Conservation (phyloP, 2,329 filamentous ascomycete genomes). For the Trichoderma sp. region DNA sequence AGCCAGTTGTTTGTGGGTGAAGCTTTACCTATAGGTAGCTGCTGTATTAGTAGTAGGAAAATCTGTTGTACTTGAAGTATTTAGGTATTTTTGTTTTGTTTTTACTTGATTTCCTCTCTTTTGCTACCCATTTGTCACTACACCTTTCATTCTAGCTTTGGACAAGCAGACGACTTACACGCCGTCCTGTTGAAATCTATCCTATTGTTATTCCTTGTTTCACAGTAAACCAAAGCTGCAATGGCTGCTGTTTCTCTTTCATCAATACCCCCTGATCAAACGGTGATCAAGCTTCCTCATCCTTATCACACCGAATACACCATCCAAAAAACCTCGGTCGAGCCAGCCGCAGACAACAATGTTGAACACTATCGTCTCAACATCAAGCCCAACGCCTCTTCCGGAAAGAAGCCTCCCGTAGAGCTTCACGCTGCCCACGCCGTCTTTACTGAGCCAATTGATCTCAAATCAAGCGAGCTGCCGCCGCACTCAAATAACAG, state of each 20-base stretch:
- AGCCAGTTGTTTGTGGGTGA: background rate
- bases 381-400: slow-evolving; percentile 28
- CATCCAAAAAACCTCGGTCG: slow-evolving; percentile 33
- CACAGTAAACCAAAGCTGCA: background rate
- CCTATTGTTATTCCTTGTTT: background rate
- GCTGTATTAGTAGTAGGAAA: background rate
- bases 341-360: background rate
- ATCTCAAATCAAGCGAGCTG: slow-evolving; percentile 50
- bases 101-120: background rate
- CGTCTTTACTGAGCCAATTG: slow-evolving; percentile 46
- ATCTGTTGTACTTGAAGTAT: background rate
- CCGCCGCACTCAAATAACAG: slow-evolving; percentile 54
- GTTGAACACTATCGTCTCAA: slow-evolving; percentile 37
- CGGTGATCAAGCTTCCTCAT: slow-evolving; percentile 48
- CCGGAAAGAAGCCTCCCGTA: slow-evolving; percentile 30
- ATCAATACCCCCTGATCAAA: slow-evolving; percentile 35
- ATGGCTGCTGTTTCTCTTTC: slow-evolving; percentile 31
- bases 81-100: background rate
- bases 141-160: background rate
- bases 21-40: background rate
- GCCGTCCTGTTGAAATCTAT: background rate
- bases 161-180: background rate
- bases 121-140: background rate
- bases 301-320: slow-evolving; percentile 49
- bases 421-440: slow-evolving; percentile 37